phyloP scores from a whole-genome alignment of 2,329 filamentous ascomycete genomes.

The Cercospora brassicicola region DNA sequence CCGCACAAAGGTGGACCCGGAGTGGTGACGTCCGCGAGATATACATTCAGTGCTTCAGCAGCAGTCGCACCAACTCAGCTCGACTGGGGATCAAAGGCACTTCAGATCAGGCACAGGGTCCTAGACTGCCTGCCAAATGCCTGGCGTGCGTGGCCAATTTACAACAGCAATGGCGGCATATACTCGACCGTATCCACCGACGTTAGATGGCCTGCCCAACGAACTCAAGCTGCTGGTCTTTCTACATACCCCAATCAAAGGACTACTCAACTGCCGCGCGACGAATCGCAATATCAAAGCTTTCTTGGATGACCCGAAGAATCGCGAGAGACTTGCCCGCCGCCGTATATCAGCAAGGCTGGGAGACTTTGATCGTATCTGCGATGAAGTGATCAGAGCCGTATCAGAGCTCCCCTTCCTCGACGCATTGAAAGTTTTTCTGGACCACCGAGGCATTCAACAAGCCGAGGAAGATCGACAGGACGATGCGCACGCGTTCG shows the following conservation, averaged over 20 bases:
- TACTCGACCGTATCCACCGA: neutral
- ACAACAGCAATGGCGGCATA: neutral
- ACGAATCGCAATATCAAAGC: conserved; percentile 3
- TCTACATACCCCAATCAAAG: neutral
- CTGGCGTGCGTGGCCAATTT: neutral
- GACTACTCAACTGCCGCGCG: conserved; percentile 4
- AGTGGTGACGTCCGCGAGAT: neutral
- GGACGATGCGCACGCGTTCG: conserved; percentile 8
- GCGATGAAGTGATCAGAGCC: neutral
- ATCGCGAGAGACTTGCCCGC: conserved; percentile 2
- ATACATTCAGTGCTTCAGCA: neutral
- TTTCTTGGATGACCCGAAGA: conserved; percentile 7
- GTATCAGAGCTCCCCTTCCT: neutral
- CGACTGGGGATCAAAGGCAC: neutral
- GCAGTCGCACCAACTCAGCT: neutral
- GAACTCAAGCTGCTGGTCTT: conserved; percentile 10
- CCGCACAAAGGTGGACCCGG: neutral
- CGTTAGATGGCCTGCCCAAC: neutral
- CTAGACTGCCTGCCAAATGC: neutral
- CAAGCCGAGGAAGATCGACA: neutral
- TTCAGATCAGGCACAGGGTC: neutral
- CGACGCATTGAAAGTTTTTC: conserved; percentile 7
- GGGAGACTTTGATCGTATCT: neutral
- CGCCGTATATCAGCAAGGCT: neutral
- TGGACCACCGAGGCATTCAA: conserved; percentile 10